Evolutionary conservation across 257 asterid genomes (phyloP), one percentile per base, ranked within the genome.

Genomic region (Scutellaria barbata): DNA sequence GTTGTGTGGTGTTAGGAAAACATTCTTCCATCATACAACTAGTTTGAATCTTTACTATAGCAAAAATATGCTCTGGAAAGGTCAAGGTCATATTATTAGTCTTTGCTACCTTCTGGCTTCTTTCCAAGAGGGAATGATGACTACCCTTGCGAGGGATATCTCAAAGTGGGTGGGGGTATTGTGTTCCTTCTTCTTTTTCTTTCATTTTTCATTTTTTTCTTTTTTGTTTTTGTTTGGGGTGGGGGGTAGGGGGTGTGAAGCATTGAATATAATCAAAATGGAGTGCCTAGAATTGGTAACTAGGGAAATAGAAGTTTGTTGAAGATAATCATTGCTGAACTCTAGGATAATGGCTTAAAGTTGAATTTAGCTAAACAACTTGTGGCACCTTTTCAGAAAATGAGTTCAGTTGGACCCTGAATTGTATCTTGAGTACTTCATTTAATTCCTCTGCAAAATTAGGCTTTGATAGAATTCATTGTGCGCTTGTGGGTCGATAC

Each of bases 281-380:
- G 5, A 30, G 35, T 30, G 35, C 35, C 35, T 2, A 30, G 73
- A 40, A 68, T 53, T 25, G 10, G 10, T 52, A 16, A 39, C 37
- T 7, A 9, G 35, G 35, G 60, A 65, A 39, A 18, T 60, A 46
- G 13, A 9, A 6, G 43, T 51, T 50, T 10, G 14, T 35, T 61
- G 66, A 12, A 43, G 56, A 57, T 62, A 63, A 53, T 73, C 46
- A 61, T 63, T 55, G 66, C 50, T 25, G 58, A 63, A 48, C 53
- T 50, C 52, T 11, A 8, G 6, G 71, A 39, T 17, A 39, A 17
- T 63, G 65, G 48, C 13, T 41, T 16, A 53, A 54, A n/a, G 43
- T 73, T 60, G 13, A 33, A 9, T 9, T 41, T 7, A 8, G 39
- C 39, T 51, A 37, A 41, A 63, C 46, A 41, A 11, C 72, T 54